These are phyloP conservation scores for Artomyces pyxidatus DNA, from an alignment of 768 basidiomycete species.

Conservation along the genomic window DNA sequence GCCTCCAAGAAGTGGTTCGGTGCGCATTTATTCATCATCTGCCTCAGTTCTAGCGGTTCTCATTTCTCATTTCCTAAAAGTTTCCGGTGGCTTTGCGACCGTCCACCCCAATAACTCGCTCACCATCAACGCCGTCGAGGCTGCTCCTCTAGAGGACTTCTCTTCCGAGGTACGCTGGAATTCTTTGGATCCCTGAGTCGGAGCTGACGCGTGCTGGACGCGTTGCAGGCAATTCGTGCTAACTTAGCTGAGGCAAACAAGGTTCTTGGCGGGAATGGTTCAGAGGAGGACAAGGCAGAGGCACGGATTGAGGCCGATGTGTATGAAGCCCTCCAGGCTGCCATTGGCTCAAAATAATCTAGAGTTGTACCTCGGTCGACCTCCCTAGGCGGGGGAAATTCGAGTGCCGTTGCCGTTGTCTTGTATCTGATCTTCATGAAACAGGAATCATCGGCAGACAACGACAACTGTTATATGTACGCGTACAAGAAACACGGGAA, in stretches of 20 bases:
- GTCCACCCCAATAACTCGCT: constrained; percentile 96
- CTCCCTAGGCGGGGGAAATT: no score
- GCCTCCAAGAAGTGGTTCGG: constrained; percentile 95
- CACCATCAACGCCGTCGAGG: constrained; percentile 96
- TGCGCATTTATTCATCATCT: constrained; percentile 23
- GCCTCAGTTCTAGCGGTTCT: not conserved
- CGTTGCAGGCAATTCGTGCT: constrained; percentile 71
- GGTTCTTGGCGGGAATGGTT: constrained; percentile 73
- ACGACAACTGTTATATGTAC: no score
- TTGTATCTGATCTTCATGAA: no score
- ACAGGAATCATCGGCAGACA: no score
- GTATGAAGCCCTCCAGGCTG: constrained; percentile 90
- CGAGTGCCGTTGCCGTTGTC: no score
- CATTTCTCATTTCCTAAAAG: constrained; percentile 32
- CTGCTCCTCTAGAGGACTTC: constrained; percentile 85
- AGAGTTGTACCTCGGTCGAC: no score
- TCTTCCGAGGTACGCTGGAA: constrained; percentile 71
- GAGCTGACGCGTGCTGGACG: not conserved
- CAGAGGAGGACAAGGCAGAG: constrained; percentile 90
- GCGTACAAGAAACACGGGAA: no score
- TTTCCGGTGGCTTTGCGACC: constrained; percentile 94
- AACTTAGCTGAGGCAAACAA: constrained; percentile 85
- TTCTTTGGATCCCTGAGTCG: not conserved
- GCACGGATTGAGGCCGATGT: constrained; percentile 94
- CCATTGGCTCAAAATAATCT: constrained; percentile 46